Evolutionary conservation across 2,329 filamentous ascomycete genomes (phyloP), one percentile per base, ranked within the genome.

Genomic region (Coniochaeta prunicola): DNA sequence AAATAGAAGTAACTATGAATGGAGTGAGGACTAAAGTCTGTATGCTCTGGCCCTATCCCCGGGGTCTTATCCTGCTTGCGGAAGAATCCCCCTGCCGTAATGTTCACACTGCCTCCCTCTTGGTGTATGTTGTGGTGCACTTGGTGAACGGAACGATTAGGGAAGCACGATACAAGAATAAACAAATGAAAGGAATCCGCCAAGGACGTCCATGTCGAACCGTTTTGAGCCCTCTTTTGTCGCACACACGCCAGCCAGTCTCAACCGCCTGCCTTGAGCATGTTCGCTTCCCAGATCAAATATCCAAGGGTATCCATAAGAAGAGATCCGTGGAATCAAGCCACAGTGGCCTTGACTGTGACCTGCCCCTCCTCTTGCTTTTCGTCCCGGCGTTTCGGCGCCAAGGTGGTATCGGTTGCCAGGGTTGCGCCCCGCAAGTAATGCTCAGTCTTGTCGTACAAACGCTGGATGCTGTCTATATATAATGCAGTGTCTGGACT

Each of bases 241-340:
- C 6, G 45, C 21, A 30, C 45, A 30, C 21, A 28, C 45, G 45
- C 45, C 45, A 30, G 15, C 42, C 42, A 48, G 21, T 48, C 42
- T 48, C 45, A 50, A 17, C 45, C 8, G 45, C n/a, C 24, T 8
- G 45, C 45, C 45, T 50, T 9, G 36, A n/a, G 36, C 5, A n/a
- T 24, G n/a, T 45, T 10, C 24, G 6, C 19, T 21, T 45, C 30
- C 21, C 24, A 50, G 10, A 30, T 50, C 45, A 50, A 26, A 50
- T 50, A 50, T 50, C 45, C 45, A 50, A 50, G 45, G 45, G 24
- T 50, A 50, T 50, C 45, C 24, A 50, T 50, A 50, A 30, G 45
- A 50, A 50, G 45, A 50, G 15, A 50, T 50, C 21, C 26, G 24
- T 30, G 13, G 45, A 50, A 50, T 17, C 45, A 50, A 28, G 21